Conservation (phyloP, 768 basidiomycete genomes). For the Boletus subcaerulescens region DNA sequence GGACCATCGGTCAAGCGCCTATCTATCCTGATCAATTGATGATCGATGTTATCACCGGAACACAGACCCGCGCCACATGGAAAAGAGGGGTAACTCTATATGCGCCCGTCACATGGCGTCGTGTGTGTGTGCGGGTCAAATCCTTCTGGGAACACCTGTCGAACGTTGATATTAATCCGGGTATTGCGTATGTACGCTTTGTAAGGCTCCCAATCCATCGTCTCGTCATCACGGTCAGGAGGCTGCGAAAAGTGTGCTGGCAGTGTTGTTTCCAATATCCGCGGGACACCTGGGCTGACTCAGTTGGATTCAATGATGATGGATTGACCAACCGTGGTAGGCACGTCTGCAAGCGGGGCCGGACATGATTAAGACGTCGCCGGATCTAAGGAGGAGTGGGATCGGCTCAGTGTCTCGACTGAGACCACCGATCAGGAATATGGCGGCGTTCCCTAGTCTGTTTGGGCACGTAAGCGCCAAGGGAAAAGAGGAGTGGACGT, state of each 20-base stretch:
- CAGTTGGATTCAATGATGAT: background rate
- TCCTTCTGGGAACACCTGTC: slow-evolving; percentile 82
- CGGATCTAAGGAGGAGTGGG: slow-evolving; percentile 84
- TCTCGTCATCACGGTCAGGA: slow-evolving; percentile 23
- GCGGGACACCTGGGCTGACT: slow-evolving; percentile 58
- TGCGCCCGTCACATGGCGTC: background rate
- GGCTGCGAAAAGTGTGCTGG: slow-evolving; percentile 52
- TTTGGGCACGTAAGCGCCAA: background rate
- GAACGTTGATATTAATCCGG: slow-evolving; percentile 88
- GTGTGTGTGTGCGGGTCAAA: slow-evolving; percentile 38
- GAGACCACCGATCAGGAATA: slow-evolving; percentile 86
- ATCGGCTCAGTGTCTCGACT: slow-evolving; percentile 76
- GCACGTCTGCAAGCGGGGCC: slow-evolving; percentile 80
- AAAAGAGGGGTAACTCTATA: background rate
- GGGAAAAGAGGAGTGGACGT: background rate
- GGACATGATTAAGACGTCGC: slow-evolving; percentile 92
- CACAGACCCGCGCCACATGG: background rate
- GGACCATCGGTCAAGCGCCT: background rate
- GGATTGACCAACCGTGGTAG: slow-evolving; percentile 75
- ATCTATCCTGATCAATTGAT: background rate
- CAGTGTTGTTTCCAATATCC: slow-evolving; percentile 79
- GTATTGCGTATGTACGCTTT: slow-evolving; percentile 61
- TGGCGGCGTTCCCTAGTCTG: slow-evolving; percentile 84
- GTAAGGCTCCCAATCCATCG: slow-evolving; percentile 57
- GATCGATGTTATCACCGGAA: slow-evolving; percentile 5